These are phyloP conservation scores for Trichophyton benhamiae DNA, from an alignment of 2,329 filamentous ascomycete species.

Conservation along the genomic window DNA sequence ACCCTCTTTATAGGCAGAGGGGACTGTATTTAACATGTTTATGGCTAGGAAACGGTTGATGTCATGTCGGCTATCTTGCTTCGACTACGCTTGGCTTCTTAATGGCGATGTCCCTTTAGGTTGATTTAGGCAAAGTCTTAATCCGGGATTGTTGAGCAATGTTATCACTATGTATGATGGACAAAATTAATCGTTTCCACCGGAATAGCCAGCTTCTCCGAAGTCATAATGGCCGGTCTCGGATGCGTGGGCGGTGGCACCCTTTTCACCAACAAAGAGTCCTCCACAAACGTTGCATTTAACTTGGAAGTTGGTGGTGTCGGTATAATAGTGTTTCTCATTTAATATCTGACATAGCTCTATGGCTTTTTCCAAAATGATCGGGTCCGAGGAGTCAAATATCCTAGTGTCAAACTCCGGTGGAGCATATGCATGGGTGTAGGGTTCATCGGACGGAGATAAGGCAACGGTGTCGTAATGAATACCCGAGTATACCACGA, in stretches of 20 bases:
- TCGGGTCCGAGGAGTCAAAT: constrained; percentile 47
- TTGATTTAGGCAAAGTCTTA: neutral
- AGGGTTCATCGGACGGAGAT: constrained; percentile 32
- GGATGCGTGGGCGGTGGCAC: constrained; percentile 35
- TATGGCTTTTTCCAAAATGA: constrained; percentile 48
- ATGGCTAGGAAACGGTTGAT: neutral
- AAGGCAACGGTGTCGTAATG: constrained; percentile 87
- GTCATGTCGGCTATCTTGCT: neutral
- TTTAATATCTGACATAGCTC: constrained; percentile 55
- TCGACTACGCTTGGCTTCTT: neutral
- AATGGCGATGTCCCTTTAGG: neutral
- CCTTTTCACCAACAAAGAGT: constrained; percentile 34
- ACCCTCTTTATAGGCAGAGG: neutral
- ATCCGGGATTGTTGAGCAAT: neutral
- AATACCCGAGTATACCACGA: constrained; percentile 81
- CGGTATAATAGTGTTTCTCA: constrained; percentile 71
- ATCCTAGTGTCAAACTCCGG: constrained; percentile 71
- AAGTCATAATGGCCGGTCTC: constrained; percentile 39
- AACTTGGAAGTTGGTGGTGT: constrained; percentile 68
- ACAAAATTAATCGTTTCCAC: neutral
- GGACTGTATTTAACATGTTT: neutral
- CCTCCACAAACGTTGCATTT: constrained; percentile 54
- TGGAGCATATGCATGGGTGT: constrained; percentile 38
- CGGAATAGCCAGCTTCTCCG: constrained; percentile 31
- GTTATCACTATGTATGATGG: neutral